phyloP scores from a whole-genome alignment of 495 filamentous ascomycete species.

The Talaromyces adpressus region DNA sequence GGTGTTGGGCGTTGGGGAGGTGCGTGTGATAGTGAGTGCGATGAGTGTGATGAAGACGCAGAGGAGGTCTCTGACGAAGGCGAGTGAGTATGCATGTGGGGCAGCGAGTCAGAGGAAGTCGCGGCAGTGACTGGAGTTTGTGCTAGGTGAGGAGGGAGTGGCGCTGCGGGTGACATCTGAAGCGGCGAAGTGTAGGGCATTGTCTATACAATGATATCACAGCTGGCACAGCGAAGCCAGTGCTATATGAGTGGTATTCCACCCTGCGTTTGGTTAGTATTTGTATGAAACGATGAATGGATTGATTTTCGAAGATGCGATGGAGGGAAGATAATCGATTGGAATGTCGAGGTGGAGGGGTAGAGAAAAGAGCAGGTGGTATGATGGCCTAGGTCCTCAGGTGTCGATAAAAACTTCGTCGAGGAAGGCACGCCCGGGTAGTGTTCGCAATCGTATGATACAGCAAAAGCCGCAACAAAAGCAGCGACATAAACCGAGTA shows the following conservation, averaged over 20 bases:
- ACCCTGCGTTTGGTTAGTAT: background rate
- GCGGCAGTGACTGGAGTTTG: background rate
- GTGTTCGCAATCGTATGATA: background rate
- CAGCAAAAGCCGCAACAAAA: background rate
- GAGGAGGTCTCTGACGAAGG: background rate
- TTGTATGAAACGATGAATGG: background rate
- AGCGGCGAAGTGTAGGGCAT: slow-evolving; percentile 4
- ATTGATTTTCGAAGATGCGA: background rate
- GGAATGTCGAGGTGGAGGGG: background rate
- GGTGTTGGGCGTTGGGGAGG: slow-evolving; percentile 42
- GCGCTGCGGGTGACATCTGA: background rate
- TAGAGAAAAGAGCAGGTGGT: background rate
- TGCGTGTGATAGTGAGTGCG: slow-evolving; percentile 28
- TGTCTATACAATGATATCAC: slow-evolving; percentile 3
- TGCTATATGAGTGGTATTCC: background rate
- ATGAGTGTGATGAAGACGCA: slow-evolving; percentile 6
- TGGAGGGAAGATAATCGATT: background rate
- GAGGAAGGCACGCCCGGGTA: background rate
- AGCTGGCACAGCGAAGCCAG: background rate
- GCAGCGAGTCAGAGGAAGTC: background rate
- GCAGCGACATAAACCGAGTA: background rate
- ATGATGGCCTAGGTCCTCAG: background rate
- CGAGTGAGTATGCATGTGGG: slow-evolving; percentile 2
- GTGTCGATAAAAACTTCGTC: background rate
- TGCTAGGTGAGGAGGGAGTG: background rate